Percentiles rank a stretch among this genome's conserved stretches.
These are phyloP conservation scores for Sclerotiophoma versabilis DNA, from an alignment of 2,329 filamentous ascomycete species.

Conservation along the genomic window DNA sequence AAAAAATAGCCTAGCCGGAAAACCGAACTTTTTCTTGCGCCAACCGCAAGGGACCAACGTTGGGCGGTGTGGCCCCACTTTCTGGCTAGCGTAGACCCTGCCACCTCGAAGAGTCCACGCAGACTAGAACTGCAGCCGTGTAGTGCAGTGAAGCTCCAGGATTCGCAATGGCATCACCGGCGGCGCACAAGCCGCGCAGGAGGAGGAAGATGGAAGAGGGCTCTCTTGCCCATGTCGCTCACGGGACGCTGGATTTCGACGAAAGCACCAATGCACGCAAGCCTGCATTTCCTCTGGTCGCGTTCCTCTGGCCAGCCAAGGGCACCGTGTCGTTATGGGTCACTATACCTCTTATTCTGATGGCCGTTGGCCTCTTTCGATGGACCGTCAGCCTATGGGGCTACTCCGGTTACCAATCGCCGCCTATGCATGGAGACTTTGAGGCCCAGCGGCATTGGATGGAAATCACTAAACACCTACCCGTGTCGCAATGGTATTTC, in stretches of 20 bases:
- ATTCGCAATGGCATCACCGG: constrained; percentile 42
- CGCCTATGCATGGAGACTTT: constrained; percentile 95
- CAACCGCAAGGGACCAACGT: neutral
- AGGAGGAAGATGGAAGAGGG: constrained; percentile 53
- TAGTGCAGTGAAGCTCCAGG: constrained; percentile 4
- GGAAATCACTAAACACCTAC: constrained; percentile 90
- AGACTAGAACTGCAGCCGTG: constrained; percentile 8
- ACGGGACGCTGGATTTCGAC: constrained; percentile 56
- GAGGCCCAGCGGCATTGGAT: constrained; percentile 99
- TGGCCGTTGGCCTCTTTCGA: constrained; percentile 88
- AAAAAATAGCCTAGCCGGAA: constrained; percentile 6
- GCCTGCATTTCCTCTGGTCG: constrained; percentile 87
- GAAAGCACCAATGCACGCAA: constrained; percentile 54
- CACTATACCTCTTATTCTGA: constrained; percentile 83
- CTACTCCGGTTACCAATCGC: constrained; percentile 85
- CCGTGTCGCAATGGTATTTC: constrained; percentile 96
- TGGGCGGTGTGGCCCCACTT: constrained; percentile 11
- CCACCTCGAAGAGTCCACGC: constrained; percentile 2
- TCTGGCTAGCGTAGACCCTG: constrained; percentile 4
- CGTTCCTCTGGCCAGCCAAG: constrained; percentile 93
- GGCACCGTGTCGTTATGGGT: constrained; percentile 90
- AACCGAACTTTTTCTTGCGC: constrained; percentile 11
- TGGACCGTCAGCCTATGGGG: constrained; percentile 94
- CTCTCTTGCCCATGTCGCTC: constrained; percentile 48
- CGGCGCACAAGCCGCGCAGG: constrained; percentile 52